These are phyloP conservation scores for Ephemerocybe angulata DNA, from an alignment of 768 basidiomycete genomes.

Conservation along the genomic window DNA sequence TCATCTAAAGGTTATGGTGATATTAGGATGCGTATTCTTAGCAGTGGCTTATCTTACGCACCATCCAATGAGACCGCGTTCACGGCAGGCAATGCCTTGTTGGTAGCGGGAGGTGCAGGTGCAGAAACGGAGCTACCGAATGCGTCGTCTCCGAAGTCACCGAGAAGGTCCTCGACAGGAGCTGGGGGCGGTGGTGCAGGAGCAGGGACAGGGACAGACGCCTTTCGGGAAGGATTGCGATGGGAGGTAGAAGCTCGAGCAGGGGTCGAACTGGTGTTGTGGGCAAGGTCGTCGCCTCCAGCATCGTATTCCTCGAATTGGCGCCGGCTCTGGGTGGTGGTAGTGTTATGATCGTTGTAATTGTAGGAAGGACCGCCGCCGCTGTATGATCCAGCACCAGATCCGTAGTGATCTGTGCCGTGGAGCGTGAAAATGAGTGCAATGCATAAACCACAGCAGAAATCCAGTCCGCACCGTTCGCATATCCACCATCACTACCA, in stretches of 20 bases:
- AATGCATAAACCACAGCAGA: no score
- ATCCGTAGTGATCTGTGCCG: slow-evolving; percentile 24
- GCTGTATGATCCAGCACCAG: slow-evolving; percentile 32
- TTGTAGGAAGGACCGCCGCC: slow-evolving; percentile 39
- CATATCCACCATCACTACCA: slow-evolving; percentile 14
- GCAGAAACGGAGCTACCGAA: slow-evolving; percentile 32
- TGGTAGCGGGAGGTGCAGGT: slow-evolving; percentile 30
- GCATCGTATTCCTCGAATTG: slow-evolving; percentile 95
- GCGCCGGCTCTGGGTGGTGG: slow-evolving; percentile 27
- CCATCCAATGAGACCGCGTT: slow-evolving; percentile 40
- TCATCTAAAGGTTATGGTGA: slow-evolving; percentile 62
- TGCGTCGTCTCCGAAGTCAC: slow-evolving; percentile 71
- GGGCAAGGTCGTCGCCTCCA: slow-evolving; percentile 74
- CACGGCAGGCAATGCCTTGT: slow-evolving; percentile 56
- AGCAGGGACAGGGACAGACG: slow-evolving; percentile 34
- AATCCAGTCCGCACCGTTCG: not conserved
- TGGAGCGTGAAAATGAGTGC: no score
- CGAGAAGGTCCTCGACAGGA: slow-evolving; percentile 69
- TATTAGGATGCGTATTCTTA: no score
- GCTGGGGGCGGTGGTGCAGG: slow-evolving; percentile 38
- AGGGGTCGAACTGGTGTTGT: slow-evolving; percentile 32
- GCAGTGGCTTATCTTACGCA: slow-evolving; percentile 17
- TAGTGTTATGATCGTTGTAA: slow-evolving; percentile 52
- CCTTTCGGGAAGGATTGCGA: slow-evolving; percentile 32
- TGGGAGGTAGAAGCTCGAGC: slow-evolving; percentile 25